Evolutionary conservation across 1,139 yeast species (phyloP), one percentile per base, ranked within the genome.

Genomic region (Yamadazyma buinensis): DNA sequence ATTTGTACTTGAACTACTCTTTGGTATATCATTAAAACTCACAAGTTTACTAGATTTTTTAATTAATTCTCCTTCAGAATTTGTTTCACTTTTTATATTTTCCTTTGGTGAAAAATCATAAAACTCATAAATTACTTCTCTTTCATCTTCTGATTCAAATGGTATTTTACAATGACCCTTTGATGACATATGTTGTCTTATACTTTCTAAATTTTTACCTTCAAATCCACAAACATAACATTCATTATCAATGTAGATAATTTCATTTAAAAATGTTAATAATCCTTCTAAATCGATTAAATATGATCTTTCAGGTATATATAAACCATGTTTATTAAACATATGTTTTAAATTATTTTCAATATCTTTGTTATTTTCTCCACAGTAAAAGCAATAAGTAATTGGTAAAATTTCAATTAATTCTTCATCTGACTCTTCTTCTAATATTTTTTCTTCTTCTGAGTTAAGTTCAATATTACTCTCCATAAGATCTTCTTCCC

Each of bases 81-180:
- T 15, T 7, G 6, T 19, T 9, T 15, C 29, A 6, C 10, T 10
- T 9, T 42, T 55, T n/a, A n/a, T n/a, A 8, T 34, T 49, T 15
- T 23, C 23, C 4, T 7, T 7, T 7, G 21, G 22, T 18, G 43
- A 49, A 41, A 73, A 74, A 34, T 70, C 57, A 46, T 75, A 76
- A 41, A 67, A 76, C 37, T 62, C 62, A 1, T 61, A 50, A 14
- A 75, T 49, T 2, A 56, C 53, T 11, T 52, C 52, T 36, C 61
- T 64, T 31, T 75, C 79, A 12, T 62, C 68, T 32, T 55, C 59
- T 3, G 70, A 59, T 39, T 76, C 81, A 47, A 70, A 76, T 0
- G 81, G 82, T 15, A 76, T 51, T 29, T 59, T 62, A 42, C 80
- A 73, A 46, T 76, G 82, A 0, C 80, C 80, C 49, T 75, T 76